phyloP scores from a whole-genome alignment of 2,329 filamentous ascomycete genomes.

The Aspergillus pseudonomiae region DNA sequence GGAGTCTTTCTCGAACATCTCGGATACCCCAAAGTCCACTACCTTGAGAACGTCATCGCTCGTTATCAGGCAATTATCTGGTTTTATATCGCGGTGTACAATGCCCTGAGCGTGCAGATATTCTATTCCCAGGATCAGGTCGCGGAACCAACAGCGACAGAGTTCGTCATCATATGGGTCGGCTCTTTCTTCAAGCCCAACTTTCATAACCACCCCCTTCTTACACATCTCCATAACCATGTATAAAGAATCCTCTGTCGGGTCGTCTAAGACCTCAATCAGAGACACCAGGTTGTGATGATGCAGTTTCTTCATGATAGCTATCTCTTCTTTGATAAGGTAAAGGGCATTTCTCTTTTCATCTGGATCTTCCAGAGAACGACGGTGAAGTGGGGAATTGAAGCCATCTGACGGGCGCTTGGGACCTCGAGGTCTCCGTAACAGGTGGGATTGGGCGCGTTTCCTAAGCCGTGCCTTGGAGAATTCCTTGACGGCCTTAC shows the following conservation, averaged over 20 bases:
- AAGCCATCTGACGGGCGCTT: slow-evolving; percentile 60
- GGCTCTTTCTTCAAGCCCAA: slow-evolving; percentile 80
- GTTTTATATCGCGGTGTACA: slow-evolving; percentile 96
- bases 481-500: slow-evolving; percentile 93
- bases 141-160: slow-evolving; percentile 90
- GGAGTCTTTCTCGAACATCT: slow-evolving; percentile 90
- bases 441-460: slow-evolving; percentile 84
- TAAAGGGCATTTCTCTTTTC: slow-evolving; percentile 73
- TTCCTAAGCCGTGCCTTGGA: slow-evolving; percentile 89
- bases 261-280: slow-evolving; percentile 93
- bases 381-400: slow-evolving; percentile 66
- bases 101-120: slow-evolving; percentile 94
- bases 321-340: slow-evolving; percentile 92
- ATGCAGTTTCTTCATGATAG: slow-evolving; percentile 98
- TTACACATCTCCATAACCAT: slow-evolving; percentile 99
- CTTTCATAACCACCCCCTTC: slow-evolving; percentile 95
- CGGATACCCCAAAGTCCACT: slow-evolving; percentile 97
- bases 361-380: slow-evolving; percentile 56
- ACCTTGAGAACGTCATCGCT: slow-evolving; percentile 93
- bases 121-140: slow-evolving; percentile 92
- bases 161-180: slow-evolving; percentile 80
- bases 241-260: slow-evolving; percentile 91
- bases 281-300: slow-evolving; percentile 92
- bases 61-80: slow-evolving; percentile 90
- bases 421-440: slow-evolving; percentile 64